A percentile compares a stretch with the other conserved stretches of the same genome.
Evolutionary conservation across 352 stramenopile species (phyloP).

Genomic region (Globisporangium uncinulatum): DNA sequence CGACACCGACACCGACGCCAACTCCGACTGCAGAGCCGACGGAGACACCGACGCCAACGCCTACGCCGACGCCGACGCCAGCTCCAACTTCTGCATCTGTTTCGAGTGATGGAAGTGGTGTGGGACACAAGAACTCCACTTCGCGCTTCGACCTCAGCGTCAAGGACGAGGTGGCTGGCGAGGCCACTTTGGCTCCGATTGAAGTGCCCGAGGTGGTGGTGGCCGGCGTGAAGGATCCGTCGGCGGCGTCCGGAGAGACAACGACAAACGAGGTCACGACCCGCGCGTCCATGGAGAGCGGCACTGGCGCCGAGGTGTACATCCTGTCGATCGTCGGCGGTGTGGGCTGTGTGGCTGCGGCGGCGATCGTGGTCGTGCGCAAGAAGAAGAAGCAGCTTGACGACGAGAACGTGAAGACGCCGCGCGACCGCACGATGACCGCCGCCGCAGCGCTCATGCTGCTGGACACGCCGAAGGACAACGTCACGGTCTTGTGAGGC

Average conservation of each 20-base stretch:
- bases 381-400: constrained; percentile 67
- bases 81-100: neutral
- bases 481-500: constrained; percentile 30
- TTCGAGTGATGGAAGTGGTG: constrained; percentile 12
- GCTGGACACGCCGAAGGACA: constrained; percentile 49
- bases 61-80: constrained; percentile 20
- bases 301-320: constrained; percentile 23
- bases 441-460: constrained; percentile 21
- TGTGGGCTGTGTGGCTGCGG: constrained; percentile 39
- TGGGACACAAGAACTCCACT: neutral
- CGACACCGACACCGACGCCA: constrained; percentile 16
- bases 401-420: constrained; percentile 54
- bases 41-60: constrained; percentile 20
- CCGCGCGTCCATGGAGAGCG: constrained; percentile 6
- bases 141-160: constrained; percentile 2
- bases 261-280: constrained; percentile 26
- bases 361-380: constrained; percentile 50
- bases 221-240: constrained; percentile 13
- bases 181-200: neutral
- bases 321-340: constrained; percentile 27
- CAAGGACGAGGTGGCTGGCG: constrained; percentile 7
- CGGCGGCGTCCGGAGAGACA: neutral
- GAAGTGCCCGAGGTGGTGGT: constrained; percentile 8
- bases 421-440: constrained; percentile 24
- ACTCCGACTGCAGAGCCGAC: constrained; percentile 24